Evolutionary conservation across 2,329 filamentous ascomycete species (phyloP).

Genomic region (Claviceps sp.): DNA sequence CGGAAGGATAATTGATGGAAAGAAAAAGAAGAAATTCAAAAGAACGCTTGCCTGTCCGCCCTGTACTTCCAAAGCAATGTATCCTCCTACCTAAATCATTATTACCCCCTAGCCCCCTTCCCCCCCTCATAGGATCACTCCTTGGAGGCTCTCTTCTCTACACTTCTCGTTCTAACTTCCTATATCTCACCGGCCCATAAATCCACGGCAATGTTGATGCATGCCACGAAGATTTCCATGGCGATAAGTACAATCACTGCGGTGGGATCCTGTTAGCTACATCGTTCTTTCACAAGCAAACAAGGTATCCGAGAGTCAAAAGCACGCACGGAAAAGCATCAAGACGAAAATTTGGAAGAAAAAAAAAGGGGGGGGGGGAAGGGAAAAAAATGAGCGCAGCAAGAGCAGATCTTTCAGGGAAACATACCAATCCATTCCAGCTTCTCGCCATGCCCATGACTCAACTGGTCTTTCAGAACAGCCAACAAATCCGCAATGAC

Average conservation of each 20-base stretch:
- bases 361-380: too few relatives aligned
- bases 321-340: too few relatives aligned
- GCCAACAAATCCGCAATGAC: constrained; percentile 90
- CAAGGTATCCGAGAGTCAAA: neutral
- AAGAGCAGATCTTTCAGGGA: neutral
- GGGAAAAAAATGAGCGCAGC: neutral
- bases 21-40: neutral
- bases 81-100: neutral
- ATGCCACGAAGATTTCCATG: constrained; percentile 84
- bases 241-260: constrained; percentile 89
- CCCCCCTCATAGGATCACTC: neutral
- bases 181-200: constrained; percentile 45
- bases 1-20: neutral
- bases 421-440: constrained; percentile 70
- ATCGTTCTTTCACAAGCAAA: neutral
- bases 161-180: neutral
- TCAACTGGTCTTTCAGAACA: constrained; percentile 89
- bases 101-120: neutral
- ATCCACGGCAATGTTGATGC: constrained; percentile 90
- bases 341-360: neutral
- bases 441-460: constrained; percentile 82
- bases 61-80: neutral
- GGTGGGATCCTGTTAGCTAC: neutral
- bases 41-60: neutral
- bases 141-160: too few relatives aligned